These are phyloP conservation scores for Pseudognaphalium luteoalbum DNA, from an alignment of 129 eudicot genomes.

Conservation along the genomic window DNA sequence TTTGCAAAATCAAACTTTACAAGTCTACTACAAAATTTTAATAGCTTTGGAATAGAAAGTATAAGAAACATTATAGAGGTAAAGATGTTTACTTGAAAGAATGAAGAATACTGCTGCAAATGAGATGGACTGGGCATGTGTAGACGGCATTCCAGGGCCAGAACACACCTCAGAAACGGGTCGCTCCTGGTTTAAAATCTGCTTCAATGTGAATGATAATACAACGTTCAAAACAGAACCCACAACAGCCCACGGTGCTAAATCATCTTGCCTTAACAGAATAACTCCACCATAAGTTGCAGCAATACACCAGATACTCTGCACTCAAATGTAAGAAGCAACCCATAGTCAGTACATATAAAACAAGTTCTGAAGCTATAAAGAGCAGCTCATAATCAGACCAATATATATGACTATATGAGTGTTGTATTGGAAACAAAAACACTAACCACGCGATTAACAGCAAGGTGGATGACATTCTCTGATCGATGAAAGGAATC, in stretches of 20 bases:
- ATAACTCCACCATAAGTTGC: slow-evolving; percentile 42
- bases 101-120: slow-evolving; percentile 41
- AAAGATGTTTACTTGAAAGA: slow-evolving; percentile 55
- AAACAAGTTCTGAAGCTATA: background rate
- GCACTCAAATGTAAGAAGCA: slow-evolving; percentile 26
- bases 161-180: slow-evolving; percentile 57
- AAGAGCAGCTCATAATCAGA: background rate
- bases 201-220: slow-evolving; percentile 56
- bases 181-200: slow-evolving; percentile 71
- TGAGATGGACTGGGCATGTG: slow-evolving; percentile 88
- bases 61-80: background rate
- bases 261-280: slow-evolving; percentile 68
- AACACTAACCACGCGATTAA: slow-evolving; percentile 58
- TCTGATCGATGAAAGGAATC: slow-evolving; percentile 16
- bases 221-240: slow-evolving; percentile 61
- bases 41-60: background rate
- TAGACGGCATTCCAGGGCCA: slow-evolving; percentile 98
- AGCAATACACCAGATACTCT: slow-evolving; percentile 77
- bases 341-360: background rate
- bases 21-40: background rate
- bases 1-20: slow-evolving; percentile 10
- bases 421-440: background rate
- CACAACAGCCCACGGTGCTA: slow-evolving; percentile 61
- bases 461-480: slow-evolving; percentile 40
- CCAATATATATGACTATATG: background rate